Conservation (phyloP, 208 protist species). For the Balamuthia mandrillaris region DNA sequence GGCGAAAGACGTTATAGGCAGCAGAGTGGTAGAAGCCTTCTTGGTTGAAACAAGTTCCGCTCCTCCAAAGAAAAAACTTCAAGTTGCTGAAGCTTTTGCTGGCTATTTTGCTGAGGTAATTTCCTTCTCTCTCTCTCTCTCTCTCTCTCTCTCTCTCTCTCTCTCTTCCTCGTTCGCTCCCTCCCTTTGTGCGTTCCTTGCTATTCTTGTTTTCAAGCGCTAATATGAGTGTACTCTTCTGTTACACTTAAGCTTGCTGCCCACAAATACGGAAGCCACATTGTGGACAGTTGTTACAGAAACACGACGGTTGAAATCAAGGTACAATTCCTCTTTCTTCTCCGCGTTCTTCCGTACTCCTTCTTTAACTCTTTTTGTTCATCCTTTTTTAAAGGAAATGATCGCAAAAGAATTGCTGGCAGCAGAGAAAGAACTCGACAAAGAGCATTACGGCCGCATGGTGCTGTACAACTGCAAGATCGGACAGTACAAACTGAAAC, state of each 20-base stretch:
- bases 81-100: too few species aligned
- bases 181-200: too few species aligned
- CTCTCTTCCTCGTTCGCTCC: too few species aligned
- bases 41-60: too few species aligned
- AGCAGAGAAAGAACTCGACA: constrained; percentile 7
- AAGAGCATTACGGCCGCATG: background rate
- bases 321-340: background rate
- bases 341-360: background rate
- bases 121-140: too few species aligned
- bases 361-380: background rate
- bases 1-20: background rate
- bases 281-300: constrained; percentile 20
- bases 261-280: constrained; percentile 1
- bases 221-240: too few species aligned
- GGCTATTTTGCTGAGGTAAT: too few species aligned
- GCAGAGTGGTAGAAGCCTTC: background rate
- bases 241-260: background rate
- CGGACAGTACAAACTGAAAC: background rate
- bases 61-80: too few species aligned
- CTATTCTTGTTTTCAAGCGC: too few species aligned
- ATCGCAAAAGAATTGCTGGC: background rate
- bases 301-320: background rate
- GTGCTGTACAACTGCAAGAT: background rate
- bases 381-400: background rate
- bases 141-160: too few species aligned